phyloP scores from a whole-genome alignment of 2,329 filamentous ascomycete genomes.

The Elsinoe arachidis region DNA sequence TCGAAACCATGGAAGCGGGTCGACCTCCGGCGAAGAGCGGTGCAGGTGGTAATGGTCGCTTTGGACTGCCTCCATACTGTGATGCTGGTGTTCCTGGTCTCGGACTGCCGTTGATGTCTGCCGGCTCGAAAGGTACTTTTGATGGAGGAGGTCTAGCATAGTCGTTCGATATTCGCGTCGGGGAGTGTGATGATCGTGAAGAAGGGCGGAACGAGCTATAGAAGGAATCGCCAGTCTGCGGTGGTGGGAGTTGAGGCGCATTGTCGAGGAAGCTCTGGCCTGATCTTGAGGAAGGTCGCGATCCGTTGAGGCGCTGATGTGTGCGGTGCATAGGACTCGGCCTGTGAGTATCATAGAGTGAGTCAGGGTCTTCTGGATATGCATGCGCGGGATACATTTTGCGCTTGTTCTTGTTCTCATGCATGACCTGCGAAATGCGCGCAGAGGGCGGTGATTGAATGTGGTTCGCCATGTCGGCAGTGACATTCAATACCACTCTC shows the following conservation, averaged over 20 bases:
- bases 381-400: conserved; percentile 13
- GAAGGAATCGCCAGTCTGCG: conserved; percentile 52
- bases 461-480: conserved; percentile 16
- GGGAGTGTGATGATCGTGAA: conserved; percentile 49
- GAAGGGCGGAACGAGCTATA: conserved; percentile 52
- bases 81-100: conserved; percentile 85
- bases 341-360: conserved; percentile 30
- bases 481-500: neutral
- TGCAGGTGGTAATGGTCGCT: conserved; percentile 77
- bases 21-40: conserved; percentile 64
- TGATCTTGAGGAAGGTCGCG: conserved; percentile 38
- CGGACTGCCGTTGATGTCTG: conserved; percentile 81
- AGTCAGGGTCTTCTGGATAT: conserved; percentile 19
- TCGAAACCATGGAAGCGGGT: conserved; percentile 35
- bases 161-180: conserved; percentile 48
- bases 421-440: conserved; percentile 25
- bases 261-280: conserved; percentile 42
- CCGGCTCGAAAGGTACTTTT: conserved; percentile 69
- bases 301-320: conserved; percentile 41
- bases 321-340: conserved; percentile 37
- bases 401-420: conserved; percentile 24
- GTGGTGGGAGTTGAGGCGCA: conserved; percentile 45
- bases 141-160: conserved; percentile 64
- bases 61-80: conserved; percentile 77
- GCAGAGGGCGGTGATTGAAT: conserved; percentile 19